Base-by-base conservation (phyloP, 164 flowering plant genomes). In the Liriodendron chinense region DNA sequence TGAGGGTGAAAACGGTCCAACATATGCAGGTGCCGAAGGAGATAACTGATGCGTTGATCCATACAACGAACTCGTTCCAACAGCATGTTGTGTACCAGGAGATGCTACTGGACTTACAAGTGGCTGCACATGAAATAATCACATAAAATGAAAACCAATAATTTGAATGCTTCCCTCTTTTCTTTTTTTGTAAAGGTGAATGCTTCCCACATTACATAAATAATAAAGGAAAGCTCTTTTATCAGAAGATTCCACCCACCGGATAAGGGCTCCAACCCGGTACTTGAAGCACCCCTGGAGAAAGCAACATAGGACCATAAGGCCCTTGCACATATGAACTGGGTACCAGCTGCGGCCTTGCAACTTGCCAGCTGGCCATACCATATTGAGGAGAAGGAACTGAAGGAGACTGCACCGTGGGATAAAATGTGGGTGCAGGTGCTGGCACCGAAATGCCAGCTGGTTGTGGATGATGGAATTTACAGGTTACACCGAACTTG, bases 381-480 rank as follows among this genome's bases (percentile, higher is more conserved):
- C 92, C 97, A 78, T 84, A 89, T 63, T 87, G 94, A 71, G 91
- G 68, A 57, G 95, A 78, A 80, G 86, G 87, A 78, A 78, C 80
- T 48, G 90, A 69, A 65, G 92, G 84, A 73, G 94, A 82, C 80
- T 90, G 98, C 82, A 86, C 79, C 50, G 83, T 47, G 13, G 91
- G 88, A 80, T 88, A 94, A 69, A 84, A 73, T 62, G 85, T 65
- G 34, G 87, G 83, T 65, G 90, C 80, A 76, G 91, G 81, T 25
- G 80, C 71, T 34, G 91, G 87, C 75, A 82, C 68, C 5, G 87
- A 86, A 16, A 81, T 13, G 20, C 82, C 85, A 61, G 88, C 81
- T 53, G 92, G 92, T 77, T 80, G 87, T 21, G 98, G 98, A 78
- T 96, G 99, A 79, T 96, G 98, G 80, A 90, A 96, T 87, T 94